These are phyloP conservation scores for Aspergillus cejpii DNA, from an alignment of 2,329 filamentous ascomycete genomes.

Conservation along the genomic window DNA sequence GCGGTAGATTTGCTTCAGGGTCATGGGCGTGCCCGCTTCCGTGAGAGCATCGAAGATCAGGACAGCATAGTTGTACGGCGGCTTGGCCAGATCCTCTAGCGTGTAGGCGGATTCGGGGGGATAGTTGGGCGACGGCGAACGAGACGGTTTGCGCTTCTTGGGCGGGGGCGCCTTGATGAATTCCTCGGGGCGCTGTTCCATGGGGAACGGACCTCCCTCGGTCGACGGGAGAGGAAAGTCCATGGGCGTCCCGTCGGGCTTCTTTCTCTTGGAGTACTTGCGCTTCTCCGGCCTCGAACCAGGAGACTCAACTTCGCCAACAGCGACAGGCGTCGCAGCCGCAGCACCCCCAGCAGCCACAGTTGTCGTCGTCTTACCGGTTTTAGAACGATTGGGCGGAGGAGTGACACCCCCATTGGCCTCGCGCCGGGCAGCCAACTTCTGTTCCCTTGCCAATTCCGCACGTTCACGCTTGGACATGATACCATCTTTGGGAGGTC, in stretches of 20 bases:
- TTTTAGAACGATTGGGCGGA: conserved; percentile 27
- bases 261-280: conserved; percentile 46
- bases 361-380: conserved; percentile 22
- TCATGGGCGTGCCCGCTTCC: conserved; percentile 52
- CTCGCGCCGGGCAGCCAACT: conserved; percentile 44
- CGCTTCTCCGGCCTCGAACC: conserved; percentile 42
- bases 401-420: conserved; percentile 44
- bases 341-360: not conserved
- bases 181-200: conserved; percentile 37
- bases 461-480: conserved; percentile 59
- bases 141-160: conserved; percentile 49
- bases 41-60: conserved; percentile 59
- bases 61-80: conserved; percentile 56
- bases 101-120: conserved; percentile 53
- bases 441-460: conserved; percentile 49
- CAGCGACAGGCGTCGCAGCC: conserved; percentile 23
- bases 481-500: conserved; percentile 60
- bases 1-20: conserved; percentile 60
- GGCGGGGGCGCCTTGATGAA: conserved; percentile 41
- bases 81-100: conserved; percentile 57
- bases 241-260: conserved; percentile 36
- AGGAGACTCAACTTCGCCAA: conserved; percentile 31
- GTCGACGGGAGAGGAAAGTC: conserved; percentile 41
- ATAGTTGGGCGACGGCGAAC: conserved; percentile 57
- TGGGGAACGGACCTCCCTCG: conserved; percentile 33